phyloP scores from a whole-genome alignment of 441 rosid species.

The Cnidoscolus chayamansa region DNA sequence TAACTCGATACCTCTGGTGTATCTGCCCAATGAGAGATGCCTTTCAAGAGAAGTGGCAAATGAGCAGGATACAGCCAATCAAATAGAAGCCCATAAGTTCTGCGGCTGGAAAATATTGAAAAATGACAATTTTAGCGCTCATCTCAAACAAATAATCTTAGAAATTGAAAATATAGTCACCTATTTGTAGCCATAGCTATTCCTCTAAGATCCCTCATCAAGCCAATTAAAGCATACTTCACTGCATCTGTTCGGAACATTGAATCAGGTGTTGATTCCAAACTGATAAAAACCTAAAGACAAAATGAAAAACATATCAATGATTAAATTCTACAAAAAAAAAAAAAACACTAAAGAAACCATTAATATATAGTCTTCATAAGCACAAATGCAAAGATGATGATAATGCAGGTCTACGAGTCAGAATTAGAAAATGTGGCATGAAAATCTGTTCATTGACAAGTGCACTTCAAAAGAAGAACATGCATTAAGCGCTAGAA shows the following conservation, averaged over 20 bases:
- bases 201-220: conserved; percentile 98
- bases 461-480: neutral
- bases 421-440: neutral
- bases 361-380: neutral
- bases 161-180: conserved; percentile 30
- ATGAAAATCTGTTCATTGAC: neutral
- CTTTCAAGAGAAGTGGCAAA: conserved; percentile 91
- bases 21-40: conserved; percentile 90
- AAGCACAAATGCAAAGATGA: neutral
- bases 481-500: neutral
- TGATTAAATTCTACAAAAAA: neutral
- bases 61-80: conserved; percentile 99
- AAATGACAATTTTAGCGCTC: conserved; percentile 1
- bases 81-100: conserved; percentile 88
- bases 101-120: conserved; percentile 59
- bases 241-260: conserved; percentile 88
- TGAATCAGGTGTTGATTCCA: conserved; percentile 88
- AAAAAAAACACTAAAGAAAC: conserved; percentile 1
- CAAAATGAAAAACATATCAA: conserved; percentile 24
- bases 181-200: conserved; percentile 97
- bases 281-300: conserved; percentile 64
- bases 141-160: conserved; percentile 12
- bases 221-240: conserved; percentile 86
- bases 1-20: conserved; percentile 79
- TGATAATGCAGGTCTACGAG: neutral